A percentile compares a stretch with the other conserved stretches of the same genome.
phyloP scores from a whole-genome alignment of 495 filamentous ascomycete species.

The Parathielavia appendiculata region DNA sequence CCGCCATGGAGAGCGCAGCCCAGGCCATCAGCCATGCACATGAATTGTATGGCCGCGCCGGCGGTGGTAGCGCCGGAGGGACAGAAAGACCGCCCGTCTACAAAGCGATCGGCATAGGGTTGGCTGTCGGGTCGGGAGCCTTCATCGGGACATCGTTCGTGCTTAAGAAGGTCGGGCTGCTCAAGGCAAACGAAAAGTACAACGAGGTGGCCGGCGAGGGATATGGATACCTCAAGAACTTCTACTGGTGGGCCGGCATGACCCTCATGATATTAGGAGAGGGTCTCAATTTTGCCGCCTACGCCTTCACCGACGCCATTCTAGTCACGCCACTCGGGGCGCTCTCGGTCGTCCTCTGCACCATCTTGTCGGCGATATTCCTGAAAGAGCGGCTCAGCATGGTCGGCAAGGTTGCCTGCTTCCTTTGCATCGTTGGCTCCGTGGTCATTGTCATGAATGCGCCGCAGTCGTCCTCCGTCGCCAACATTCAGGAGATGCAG shows the following conservation, averaged over 20 bases:
- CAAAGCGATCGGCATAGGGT: conserved; percentile 81
- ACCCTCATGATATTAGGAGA: conserved; percentile 95
- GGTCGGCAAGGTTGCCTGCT: conserved; percentile 93
- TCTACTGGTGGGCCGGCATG: conserved; percentile 96
- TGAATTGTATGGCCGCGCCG: conserved; percentile 39
- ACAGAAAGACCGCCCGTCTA: conserved; percentile 48
- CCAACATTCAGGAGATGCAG: conserved; percentile 90
- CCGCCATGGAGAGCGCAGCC: conserved; percentile 40
- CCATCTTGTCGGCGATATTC: conserved; percentile 90
- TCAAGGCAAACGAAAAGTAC: conserved; percentile 93
- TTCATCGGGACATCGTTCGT: conserved; percentile 97
- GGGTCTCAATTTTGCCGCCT: conserved; percentile 95
- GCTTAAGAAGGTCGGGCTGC: conserved; percentile 84
- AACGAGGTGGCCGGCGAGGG: conserved; percentile 94
- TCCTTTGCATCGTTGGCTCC: conserved; percentile 88
- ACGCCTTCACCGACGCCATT: conserved; percentile 96
- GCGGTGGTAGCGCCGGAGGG: conserved; percentile 22
- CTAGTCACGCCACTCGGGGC: conserved; percentile 92
- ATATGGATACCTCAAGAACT: conserved; percentile 96
- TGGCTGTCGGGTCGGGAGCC: conserved; percentile 81
- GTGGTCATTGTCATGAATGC: conserved; percentile 94
- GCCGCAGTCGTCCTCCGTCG: conserved; percentile 75
- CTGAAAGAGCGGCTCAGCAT: conserved; percentile 93
- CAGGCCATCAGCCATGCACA: conserved; percentile 38
- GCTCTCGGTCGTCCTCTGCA: conserved; percentile 90